Percentiles rank a stretch among this genome's conserved stretches.
Conservation (phyloP, 129 eudicot species). For the Cynara cardunculus region DNA sequence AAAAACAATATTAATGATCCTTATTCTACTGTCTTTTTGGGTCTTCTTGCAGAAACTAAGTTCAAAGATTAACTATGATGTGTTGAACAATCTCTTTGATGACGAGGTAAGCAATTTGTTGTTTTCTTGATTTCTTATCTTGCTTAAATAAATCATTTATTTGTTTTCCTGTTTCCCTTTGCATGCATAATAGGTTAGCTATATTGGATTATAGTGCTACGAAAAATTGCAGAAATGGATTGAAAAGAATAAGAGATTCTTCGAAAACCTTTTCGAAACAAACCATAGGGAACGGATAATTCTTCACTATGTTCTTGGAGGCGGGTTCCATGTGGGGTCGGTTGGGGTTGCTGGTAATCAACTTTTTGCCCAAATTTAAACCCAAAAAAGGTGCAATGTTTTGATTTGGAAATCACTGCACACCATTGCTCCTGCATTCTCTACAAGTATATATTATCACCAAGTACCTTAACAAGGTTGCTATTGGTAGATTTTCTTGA, state of each 20-base stretch:
- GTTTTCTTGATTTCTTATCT: background rate
- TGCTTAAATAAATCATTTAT: background rate
- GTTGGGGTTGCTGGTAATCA: too few species aligned
- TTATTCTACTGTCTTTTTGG: background rate
- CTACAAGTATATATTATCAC: too few species aligned
- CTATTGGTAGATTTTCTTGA: background rate
- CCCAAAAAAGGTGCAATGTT: too few species aligned
- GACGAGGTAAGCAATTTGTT: slow-evolving; percentile 50
- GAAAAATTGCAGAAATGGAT: background rate
- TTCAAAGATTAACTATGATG: slow-evolving; percentile 56
- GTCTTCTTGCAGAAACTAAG: slow-evolving; percentile 44
- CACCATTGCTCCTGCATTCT: too few species aligned
- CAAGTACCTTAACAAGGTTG: too few species aligned
- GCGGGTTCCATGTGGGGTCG: too few species aligned
- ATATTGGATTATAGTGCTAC: background rate
- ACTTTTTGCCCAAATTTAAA: too few species aligned
- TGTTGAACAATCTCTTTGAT: slow-evolving; percentile 42
- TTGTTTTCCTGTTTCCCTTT: background rate
- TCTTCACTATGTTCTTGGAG: too few species aligned
- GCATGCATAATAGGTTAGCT: background rate
- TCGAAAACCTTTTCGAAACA: too few species aligned
- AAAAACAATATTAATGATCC: background rate
- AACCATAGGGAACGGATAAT: too few species aligned
- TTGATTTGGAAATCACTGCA: too few species aligned
- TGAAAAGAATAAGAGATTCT: too few species aligned